phyloP scores from a whole-genome alignment of 1,284 basidiomycete genomes.

The Cutaneotrichosporon curvatum region DNA sequence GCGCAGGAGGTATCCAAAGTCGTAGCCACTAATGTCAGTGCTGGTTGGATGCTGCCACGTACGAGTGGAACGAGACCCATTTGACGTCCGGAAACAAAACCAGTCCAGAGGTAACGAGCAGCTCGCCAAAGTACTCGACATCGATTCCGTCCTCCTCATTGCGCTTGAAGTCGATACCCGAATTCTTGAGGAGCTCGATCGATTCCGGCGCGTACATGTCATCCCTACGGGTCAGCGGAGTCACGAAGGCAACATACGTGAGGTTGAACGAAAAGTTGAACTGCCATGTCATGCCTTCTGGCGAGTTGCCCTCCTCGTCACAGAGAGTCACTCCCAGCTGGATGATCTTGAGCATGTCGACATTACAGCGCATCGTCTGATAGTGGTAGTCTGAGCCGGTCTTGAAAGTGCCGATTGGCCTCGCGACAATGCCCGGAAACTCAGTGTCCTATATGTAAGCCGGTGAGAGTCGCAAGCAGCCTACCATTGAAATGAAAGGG shows the following conservation, averaged over 20 bases:
- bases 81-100: constrained; percentile 83
- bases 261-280: constrained; percentile 97
- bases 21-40: constrained; percentile 60
- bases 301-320: constrained; percentile 85
- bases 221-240: constrained; percentile 53
- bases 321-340: constrained; percentile 93
- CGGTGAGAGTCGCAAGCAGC: constrained; percentile 16
- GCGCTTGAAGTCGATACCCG: constrained; percentile 90
- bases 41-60: constrained; percentile 39
- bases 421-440: constrained; percentile 95
- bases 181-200: constrained; percentile 86
- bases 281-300: constrained; percentile 93
- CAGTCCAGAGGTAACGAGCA: constrained; percentile 91
- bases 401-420: constrained; percentile 93
- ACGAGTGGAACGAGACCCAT: constrained; percentile 98
- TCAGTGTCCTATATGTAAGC: constrained; percentile 75
- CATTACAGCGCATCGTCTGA: constrained; percentile 98
- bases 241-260: constrained; percentile 53
- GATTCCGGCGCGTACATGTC: constrained; percentile 99
- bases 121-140: constrained; percentile 92
- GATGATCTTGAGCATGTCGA: constrained; percentile 95
- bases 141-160: constrained; percentile 88
- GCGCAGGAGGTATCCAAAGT: constrained; percentile 98
- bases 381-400: constrained; percentile 98
- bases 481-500: constrained; percentile 92